phyloP scores from a whole-genome alignment of 805 yeast genomes.

The Kazachstania bromeliacearum region DNA sequence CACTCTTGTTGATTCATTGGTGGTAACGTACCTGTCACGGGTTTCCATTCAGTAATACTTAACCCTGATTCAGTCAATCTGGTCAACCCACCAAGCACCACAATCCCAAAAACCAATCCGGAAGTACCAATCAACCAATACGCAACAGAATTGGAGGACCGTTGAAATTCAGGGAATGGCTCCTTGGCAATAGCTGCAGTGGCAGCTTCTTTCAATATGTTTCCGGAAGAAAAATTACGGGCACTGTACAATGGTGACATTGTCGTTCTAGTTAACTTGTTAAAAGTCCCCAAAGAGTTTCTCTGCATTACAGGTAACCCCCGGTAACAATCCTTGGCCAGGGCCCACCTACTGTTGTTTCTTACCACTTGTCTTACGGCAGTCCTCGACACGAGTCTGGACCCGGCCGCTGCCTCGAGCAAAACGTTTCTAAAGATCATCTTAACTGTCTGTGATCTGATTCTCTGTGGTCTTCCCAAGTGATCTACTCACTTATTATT shows the following conservation, averaged over 20 bases:
- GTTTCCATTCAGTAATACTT: constrained; percentile 97
- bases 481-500: too few species aligned
- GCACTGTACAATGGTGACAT: too few species aligned
- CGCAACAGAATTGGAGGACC: constrained; percentile 55
- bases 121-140: constrained; percentile 86
- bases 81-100: constrained; percentile 92
- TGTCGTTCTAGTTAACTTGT: too few species aligned
- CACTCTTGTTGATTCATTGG: constrained; percentile 76
- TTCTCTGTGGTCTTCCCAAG: too few species aligned
- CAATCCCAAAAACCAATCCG: constrained; percentile 86
- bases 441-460: too few species aligned
- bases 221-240: too few species aligned
- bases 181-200: background rate
- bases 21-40: constrained; percentile 91
- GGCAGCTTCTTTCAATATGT: background rate
- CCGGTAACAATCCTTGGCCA: too few species aligned
- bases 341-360: too few species aligned
- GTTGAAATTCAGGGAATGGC: background rate
- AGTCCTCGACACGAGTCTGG: background rate
- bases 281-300: too few species aligned
- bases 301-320: too few species aligned
- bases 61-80: constrained; percentile 92
- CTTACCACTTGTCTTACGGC: background rate
- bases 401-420: background rate
- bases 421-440: constrained; percentile 1